Conservation (phyloP, 257 asterid species). For the Solanum pimpinellifolium region DNA sequence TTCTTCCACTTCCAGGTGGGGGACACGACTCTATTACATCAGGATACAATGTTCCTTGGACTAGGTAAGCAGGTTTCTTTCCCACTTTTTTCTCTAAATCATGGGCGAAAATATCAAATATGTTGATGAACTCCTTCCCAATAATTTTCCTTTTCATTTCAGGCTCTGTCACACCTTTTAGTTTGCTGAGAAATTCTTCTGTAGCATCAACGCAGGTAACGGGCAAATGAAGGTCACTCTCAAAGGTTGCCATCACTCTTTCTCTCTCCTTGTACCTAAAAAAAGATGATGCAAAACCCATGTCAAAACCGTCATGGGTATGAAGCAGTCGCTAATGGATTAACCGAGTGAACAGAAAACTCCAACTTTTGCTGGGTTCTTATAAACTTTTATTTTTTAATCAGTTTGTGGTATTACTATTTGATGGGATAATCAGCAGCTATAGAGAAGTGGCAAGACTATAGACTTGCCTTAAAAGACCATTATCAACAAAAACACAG, state of each 20-base stretch:
- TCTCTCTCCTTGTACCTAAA: constrained; percentile 73
- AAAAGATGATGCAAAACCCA: neutral
- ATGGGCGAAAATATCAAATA: constrained; percentile 71
- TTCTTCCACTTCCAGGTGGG: constrained; percentile 95
- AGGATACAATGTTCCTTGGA: constrained; percentile 97
- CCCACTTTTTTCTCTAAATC: constrained; percentile 66
- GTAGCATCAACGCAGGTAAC: constrained; percentile 83
- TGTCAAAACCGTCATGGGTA: neutral
- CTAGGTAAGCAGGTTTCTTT: constrained; percentile 58
- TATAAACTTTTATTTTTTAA: neutral
- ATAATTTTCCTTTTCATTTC: constrained; percentile 91
- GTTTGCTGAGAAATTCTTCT: constrained; percentile 76
- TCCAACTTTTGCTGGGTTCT: neutral
- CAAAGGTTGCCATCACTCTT: constrained; percentile 85
- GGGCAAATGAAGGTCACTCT: constrained; percentile 83
- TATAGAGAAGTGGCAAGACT: neutral
- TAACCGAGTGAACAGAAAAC: neutral
- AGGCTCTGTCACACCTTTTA: constrained; percentile 91
- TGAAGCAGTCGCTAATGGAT: neutral
- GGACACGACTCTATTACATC: constrained; percentile 98
- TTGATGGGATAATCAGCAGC: neutral
- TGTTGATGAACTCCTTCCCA: constrained; percentile 75
- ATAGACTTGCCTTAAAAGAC: constrained; percentile 58
- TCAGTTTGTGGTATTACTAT: neutral
- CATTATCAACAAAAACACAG: constrained; percentile 92